phyloP scores from a whole-genome alignment of 2,329 filamentous ascomycete genomes.

The Xylariaceae sp. region DNA sequence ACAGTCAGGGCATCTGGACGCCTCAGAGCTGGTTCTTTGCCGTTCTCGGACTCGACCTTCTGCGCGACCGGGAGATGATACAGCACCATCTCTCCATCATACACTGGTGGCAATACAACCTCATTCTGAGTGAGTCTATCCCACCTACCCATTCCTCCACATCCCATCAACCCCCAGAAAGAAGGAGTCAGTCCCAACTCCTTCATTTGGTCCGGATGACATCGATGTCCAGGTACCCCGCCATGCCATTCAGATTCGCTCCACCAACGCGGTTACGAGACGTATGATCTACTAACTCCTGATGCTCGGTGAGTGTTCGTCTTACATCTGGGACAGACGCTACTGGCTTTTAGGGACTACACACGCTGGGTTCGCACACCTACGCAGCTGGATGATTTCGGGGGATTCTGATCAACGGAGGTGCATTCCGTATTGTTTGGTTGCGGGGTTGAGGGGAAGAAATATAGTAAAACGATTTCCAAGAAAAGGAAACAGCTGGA shows the following conservation, averaged over 20 bases:
- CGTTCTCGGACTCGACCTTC: constrained; percentile 31
- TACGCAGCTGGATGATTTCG: constrained; percentile 1
- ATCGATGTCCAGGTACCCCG: background rate
- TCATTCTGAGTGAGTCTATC: constrained; percentile 25
- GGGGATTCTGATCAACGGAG: constrained; percentile 5
- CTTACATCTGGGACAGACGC: constrained; percentile 24
- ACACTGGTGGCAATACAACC: constrained; percentile 36
- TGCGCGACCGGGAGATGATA: constrained; percentile 25
- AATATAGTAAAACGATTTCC: background rate
- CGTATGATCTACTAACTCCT: background rate
- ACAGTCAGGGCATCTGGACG: constrained; percentile 34
- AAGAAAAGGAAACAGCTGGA: too few species aligned
- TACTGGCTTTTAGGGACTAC: constrained; percentile 24
- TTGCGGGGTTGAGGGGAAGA: background rate
- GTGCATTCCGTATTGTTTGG: background rate
- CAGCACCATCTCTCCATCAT: constrained; percentile 29
- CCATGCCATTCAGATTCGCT: background rate
- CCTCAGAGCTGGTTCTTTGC: constrained; percentile 38
- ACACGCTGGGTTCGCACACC: constrained; percentile 16
- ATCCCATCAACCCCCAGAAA: background rate
- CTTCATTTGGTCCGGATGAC: background rate
- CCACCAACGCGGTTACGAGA: background rate
- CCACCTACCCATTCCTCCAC: background rate
- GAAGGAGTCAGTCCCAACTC: background rate
- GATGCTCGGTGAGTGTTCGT: constrained; percentile 23